Evolutionary conservation across 352 stramenopile species (phyloP).

Genomic region (Phytopythium chamaehyphon): DNA sequence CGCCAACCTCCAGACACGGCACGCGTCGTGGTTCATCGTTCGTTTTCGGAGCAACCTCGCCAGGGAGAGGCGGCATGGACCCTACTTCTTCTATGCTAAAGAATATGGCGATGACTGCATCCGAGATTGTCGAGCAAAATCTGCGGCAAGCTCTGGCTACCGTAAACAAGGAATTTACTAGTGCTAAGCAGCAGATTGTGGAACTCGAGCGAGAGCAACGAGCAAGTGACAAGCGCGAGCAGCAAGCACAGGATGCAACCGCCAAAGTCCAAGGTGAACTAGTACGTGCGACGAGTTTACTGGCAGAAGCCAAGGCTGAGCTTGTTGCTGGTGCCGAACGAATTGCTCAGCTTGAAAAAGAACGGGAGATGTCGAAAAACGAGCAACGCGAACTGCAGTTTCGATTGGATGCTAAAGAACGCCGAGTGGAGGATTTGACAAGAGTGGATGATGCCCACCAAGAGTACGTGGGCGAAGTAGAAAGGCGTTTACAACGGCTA

Average conservation of each 20-base stretch:
- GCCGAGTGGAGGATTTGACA: slow-evolving; percentile 27
- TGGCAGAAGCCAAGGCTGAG: slow-evolving; percentile 37
- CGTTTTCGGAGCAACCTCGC: slow-evolving; percentile 2
- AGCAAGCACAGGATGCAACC: slow-evolving; percentile 24
- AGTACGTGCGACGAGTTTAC: slow-evolving; percentile 32
- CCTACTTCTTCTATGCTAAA: neutral
- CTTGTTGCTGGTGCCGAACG: slow-evolving; percentile 35
- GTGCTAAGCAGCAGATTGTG: slow-evolving; percentile 32
- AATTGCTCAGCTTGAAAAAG: slow-evolving; percentile 21
- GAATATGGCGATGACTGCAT: slow-evolving; percentile 1
- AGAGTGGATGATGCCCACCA: slow-evolving; percentile 25
- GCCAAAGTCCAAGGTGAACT: slow-evolving; percentile 37
- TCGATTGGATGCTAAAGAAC: slow-evolving; percentile 22
- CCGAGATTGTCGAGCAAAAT: slow-evolving; percentile 25
- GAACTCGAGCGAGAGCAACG: slow-evolving; percentile 28
- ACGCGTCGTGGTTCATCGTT: slow-evolving; percentile 9
- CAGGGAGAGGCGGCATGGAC: neutral
- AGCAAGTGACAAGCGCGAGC: slow-evolving; percentile 19
- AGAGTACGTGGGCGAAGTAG: slow-evolving; percentile 19
- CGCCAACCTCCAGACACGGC: neutral
- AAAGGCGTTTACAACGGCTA: slow-evolving; percentile 14
- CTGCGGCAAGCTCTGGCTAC: slow-evolving; percentile 42
- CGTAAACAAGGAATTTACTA: slow-evolving; percentile 28
- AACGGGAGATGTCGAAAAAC: slow-evolving; percentile 35
- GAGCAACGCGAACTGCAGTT: slow-evolving; percentile 39